Conservation (phyloP, 2,329 filamentous ascomycete species). For the Scedosporium dehoogii region DNA sequence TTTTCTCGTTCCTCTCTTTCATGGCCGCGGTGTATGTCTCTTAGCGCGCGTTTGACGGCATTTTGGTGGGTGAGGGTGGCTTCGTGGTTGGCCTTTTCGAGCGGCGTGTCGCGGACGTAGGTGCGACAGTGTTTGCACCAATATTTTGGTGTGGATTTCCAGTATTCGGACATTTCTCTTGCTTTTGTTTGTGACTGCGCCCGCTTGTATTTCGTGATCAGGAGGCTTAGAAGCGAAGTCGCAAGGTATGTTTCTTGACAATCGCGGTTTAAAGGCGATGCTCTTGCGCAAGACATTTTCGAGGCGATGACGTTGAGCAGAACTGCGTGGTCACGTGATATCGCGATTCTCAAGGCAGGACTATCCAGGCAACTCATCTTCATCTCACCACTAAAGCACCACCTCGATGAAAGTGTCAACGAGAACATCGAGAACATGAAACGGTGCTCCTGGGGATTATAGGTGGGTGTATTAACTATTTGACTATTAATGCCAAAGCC, state of each 20-base stretch:
- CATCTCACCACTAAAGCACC: no score
- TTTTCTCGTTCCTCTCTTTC: conserved; percentile 74
- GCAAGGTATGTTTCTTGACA: background rate
- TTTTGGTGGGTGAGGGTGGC: conserved; percentile 76
- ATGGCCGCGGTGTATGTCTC: conserved; percentile 76
- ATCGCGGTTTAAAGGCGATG: background rate
- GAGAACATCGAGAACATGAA: no score
- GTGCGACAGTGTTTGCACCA: conserved; percentile 96
- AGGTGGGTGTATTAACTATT: no score
- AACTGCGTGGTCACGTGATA: background rate
- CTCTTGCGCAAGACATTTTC: background rate
- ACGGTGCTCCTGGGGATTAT: no score
- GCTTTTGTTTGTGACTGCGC: background rate
- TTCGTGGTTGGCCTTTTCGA: conserved; percentile 85
- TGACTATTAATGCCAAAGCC: no score
- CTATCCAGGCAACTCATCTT: no score
- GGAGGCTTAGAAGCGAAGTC: background rate
- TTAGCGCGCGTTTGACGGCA: conserved; percentile 78
- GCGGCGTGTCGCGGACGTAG: conserved; percentile 84
- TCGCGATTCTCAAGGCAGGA: background rate
- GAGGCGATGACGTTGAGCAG: background rate
- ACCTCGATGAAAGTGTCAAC: no score
- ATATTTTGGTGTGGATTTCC: conserved; percentile 95
- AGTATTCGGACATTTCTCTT: conserved; percentile 79
- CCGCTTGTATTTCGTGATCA: background rate